These are phyloP conservation scores for Citrus hindsii DNA, from an alignment of 345 rosid genomes.

Conservation along the genomic window DNA sequence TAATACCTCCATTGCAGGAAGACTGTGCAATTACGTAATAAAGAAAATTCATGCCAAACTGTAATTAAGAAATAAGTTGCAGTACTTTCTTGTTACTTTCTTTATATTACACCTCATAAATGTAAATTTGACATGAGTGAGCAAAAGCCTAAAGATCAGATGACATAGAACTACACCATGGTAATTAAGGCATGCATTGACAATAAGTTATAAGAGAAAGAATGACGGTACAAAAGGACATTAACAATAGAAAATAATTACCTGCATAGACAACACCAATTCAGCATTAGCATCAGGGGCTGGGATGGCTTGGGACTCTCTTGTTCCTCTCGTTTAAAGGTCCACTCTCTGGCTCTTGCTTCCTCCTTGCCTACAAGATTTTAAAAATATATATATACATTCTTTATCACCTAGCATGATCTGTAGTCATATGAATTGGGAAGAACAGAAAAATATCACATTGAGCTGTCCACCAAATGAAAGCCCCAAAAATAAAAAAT, in stretches of 20 bases:
- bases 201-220: not conserved
- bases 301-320: constrained; percentile 90
- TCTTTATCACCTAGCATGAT: not conserved
- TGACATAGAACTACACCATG: not conserved
- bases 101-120: not conserved
- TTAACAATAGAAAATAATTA: constrained; percentile 13
- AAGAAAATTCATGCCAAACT: not conserved
- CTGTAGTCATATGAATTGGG: not conserved
- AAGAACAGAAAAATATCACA: constrained; percentile 1
- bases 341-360: constrained; percentile 68
- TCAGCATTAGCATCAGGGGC: constrained; percentile 98
- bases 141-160: not conserved
- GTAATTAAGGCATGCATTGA: not conserved
- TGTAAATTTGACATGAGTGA: not conserved
- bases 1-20: not conserved
- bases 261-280: constrained; percentile 78
- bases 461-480: not conserved
- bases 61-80: not conserved
- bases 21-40: not conserved
- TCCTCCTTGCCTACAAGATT: constrained; percentile 64
- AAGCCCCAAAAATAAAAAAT: not conserved
- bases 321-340: constrained; percentile 65
- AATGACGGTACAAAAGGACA: not conserved
- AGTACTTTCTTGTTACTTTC: not conserved
- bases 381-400: too few species aligned